These are phyloP conservation scores for Pisolithus albus DNA, from an alignment of 768 basidiomycete genomes.

Conservation along the genomic window DNA sequence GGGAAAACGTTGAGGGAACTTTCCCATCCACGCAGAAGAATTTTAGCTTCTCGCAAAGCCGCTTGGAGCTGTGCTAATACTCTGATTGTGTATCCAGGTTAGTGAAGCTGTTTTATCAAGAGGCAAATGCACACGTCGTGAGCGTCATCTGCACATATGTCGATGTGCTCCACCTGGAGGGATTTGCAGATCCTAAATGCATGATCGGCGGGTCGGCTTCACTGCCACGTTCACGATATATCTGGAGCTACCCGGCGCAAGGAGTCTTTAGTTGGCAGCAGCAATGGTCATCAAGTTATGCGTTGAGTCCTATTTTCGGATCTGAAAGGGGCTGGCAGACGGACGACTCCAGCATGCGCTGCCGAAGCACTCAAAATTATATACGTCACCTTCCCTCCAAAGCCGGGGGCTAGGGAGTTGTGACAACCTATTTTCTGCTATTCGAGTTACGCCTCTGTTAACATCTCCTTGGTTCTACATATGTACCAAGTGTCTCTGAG, in stretches of 20 bases:
- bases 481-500: too few relatives aligned
- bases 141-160: conserved; percentile 50
- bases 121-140: conserved; percentile 42
- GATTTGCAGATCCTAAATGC: conserved; percentile 51
- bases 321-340: not conserved
- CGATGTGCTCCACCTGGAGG: conserved; percentile 51
- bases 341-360: not conserved
- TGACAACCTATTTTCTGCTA: too few relatives aligned
- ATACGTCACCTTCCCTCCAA: too few relatives aligned
- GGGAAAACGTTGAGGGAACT: too few relatives aligned
- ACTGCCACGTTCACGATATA: conserved; percentile 48
- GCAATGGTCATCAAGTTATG: conserved; percentile 60
- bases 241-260: conserved; percentile 37
- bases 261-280: conserved; percentile 47
- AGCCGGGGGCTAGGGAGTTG: too few relatives aligned
- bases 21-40: too few relatives aligned
- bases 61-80: too few relatives aligned
- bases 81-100: conserved; percentile 17
- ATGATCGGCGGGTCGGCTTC: not conserved
- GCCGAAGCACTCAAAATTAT: too few relatives aligned
- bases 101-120: conserved; percentile 29
- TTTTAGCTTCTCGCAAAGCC: conserved; percentile 42
- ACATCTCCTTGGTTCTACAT: too few relatives aligned
- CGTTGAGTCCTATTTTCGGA: conserved; percentile 28
- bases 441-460: too few relatives aligned